phyloP scores from a whole-genome alignment of 2,329 filamentous ascomycete genomes.

The Tympanopsis confertula region DNA sequence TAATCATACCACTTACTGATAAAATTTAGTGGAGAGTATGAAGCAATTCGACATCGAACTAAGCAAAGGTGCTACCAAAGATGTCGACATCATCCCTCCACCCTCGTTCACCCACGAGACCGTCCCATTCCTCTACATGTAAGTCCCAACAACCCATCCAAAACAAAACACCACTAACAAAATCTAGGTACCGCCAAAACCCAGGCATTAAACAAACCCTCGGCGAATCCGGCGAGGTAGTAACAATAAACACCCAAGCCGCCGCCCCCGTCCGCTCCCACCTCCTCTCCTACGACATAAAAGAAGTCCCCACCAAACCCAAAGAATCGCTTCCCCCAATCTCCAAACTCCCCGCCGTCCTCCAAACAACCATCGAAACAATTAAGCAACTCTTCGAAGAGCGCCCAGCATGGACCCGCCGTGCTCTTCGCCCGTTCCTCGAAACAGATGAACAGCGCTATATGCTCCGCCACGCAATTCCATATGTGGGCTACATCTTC shows the following conservation, averaged over 20 bases:
- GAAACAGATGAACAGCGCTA: conserved; percentile 37
- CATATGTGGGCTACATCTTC: conserved; percentile 86
- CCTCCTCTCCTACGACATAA: conserved; percentile 36
- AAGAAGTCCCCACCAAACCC: conserved; percentile 51
- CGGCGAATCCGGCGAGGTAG: conserved; percentile 35
- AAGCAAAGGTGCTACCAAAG: conserved; percentile 41
- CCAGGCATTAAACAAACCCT: background rate
- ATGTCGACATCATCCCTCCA: conserved; percentile 66
- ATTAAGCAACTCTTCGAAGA: conserved; percentile 57
- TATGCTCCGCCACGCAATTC: conserved; percentile 61
- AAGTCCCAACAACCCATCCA: conserved; percentile 67
- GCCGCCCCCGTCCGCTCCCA: conserved; percentile 36
- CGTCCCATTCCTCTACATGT: conserved; percentile 68
- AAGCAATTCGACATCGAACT: conserved; percentile 57
- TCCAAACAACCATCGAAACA: conserved; percentile 42
- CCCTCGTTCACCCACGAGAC: conserved; percentile 66
- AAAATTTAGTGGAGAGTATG: conserved; percentile 27
- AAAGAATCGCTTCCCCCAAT: conserved; percentile 39
- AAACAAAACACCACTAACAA: background rate
- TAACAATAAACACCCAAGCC: conserved; percentile 43
- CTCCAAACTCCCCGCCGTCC: conserved; percentile 46
- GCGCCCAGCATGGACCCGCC: conserved; percentile 77
- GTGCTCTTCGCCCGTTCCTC: conserved; percentile 68
- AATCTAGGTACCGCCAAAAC: conserved; percentile 1
- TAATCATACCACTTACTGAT: background rate